Conservation (phyloP, 768 basidiomycete species). For the Phylloporus scabripes region DNA sequence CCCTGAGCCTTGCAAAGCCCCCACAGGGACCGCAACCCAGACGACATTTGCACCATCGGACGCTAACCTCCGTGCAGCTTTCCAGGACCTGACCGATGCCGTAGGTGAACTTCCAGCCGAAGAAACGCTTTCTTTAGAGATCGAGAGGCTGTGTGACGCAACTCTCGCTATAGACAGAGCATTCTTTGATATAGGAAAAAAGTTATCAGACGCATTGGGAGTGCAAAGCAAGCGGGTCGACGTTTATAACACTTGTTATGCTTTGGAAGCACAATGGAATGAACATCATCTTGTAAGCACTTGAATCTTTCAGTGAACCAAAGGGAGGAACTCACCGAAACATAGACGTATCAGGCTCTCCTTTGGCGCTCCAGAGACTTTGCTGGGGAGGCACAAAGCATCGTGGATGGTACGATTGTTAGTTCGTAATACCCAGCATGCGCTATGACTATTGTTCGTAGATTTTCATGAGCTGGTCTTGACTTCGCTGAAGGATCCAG, state of each 20-base stretch:
- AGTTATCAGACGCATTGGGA: conserved; percentile 3
- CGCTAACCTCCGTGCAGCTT: background rate
- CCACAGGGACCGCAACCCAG: background rate
- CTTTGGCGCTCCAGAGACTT: conserved; percentile 19
- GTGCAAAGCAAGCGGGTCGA: conserved; percentile 8
- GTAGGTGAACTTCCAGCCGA: conserved; percentile 8
- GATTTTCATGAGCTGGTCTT: conserved; percentile 18
- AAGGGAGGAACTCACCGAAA: background rate
- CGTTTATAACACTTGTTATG: conserved; percentile 8
- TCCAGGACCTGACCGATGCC: background rate
- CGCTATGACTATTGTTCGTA: background rate
- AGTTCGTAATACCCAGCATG: background rate
- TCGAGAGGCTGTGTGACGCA: conserved; percentile 12
- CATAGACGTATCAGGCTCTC: conserved; percentile 12
- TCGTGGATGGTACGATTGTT: conserved; percentile 11
- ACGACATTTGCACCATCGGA: background rate
- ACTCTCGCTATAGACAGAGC: conserved; percentile 16
- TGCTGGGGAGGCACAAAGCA: conserved; percentile 15
- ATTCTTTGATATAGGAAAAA: conserved; percentile 11
- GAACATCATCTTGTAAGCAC: conserved; percentile 9
- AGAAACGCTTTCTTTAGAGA: conserved; percentile 13
- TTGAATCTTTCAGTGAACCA: too few species aligned
- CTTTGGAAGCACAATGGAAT: conserved; percentile 13
- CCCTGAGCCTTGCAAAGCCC: background rate
- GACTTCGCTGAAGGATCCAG: conserved; percentile 9